Conservation (phyloP, 495 filamentous ascomycete genomes). For the Penicillium silybi region DNA sequence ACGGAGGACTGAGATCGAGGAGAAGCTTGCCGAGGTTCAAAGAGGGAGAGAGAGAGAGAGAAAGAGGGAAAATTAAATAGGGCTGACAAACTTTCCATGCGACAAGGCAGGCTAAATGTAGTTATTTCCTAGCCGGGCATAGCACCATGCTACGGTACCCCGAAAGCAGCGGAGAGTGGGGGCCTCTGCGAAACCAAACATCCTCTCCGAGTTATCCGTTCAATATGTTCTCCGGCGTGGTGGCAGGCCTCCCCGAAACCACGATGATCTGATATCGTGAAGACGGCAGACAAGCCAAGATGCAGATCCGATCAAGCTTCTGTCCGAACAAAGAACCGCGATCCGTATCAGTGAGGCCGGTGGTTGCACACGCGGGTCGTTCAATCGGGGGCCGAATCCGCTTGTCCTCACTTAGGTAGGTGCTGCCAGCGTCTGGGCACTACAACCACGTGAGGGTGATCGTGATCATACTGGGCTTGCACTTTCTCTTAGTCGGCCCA, state of each 20-base stretch:
- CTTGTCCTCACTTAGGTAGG: not conserved
- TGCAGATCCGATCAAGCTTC: not conserved
- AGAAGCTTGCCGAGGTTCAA: not conserved
- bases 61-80: not conserved
- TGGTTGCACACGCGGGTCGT: slow-evolving; percentile 3
- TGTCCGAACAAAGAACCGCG: not conserved
- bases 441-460: too few relatives aligned
- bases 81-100: not conserved
- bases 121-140: not conserved
- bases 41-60: not conserved
- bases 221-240: too few relatives aligned
- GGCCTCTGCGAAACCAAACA: too few relatives aligned
- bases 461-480: not conserved
- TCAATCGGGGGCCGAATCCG: slow-evolving; percentile 1
- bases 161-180: not conserved
- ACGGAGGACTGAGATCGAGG: not conserved
- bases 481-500: too few relatives aligned
- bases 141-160: not conserved
- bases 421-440: not conserved
- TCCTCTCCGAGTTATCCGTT: too few relatives aligned
- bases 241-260: too few relatives aligned
- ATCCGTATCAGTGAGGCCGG: not conserved
- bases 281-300: not conserved
- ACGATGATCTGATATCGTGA: slow-evolving; percentile 2
- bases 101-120: not conserved